A percentile compares a stretch with the other conserved stretches of the same genome.
phyloP scores from a whole-genome alignment of 2,329 filamentous ascomycete genomes.

The Rhynchosporium agropyri region DNA sequence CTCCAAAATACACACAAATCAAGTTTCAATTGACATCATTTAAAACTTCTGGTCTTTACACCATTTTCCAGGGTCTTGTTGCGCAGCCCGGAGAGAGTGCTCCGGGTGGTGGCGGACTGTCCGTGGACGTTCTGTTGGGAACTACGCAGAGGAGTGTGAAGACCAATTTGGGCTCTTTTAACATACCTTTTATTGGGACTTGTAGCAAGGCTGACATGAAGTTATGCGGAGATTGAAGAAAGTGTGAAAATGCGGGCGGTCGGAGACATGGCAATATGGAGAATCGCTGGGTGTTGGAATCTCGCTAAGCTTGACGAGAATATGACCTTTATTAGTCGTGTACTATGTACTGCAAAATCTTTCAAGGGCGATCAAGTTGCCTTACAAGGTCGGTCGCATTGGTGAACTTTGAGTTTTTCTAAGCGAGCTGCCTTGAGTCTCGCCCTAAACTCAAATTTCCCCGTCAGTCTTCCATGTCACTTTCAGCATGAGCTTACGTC shows the following conservation, averaged over 20 bases:
- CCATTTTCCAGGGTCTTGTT: constrained; percentile 9
- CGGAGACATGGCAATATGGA: no score
- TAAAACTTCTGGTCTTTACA: background rate
- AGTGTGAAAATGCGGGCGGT: background rate
- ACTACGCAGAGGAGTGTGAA: constrained; percentile 7
- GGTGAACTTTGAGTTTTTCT: no score
- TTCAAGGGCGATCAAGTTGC: no score
- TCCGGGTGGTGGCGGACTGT: background rate
- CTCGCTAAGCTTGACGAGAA: no score
- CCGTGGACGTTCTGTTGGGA: constrained; percentile 14
- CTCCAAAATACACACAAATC: constrained; percentile 2
- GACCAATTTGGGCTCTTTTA: constrained; percentile 3
- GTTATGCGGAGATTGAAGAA: background rate
- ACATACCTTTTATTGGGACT: background rate
- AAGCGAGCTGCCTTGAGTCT: no score
- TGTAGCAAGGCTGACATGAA: constrained; percentile 8
- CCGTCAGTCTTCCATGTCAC: no score
- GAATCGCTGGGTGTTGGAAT: no score
- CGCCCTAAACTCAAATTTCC: no score
- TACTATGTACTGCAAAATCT: no score
- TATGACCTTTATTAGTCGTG: no score
- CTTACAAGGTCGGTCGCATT: no score
- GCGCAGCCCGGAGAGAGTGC: constrained; percentile 1
- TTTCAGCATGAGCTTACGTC: no score
- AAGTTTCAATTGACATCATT: constrained; percentile 4